A percentile compares a stretch with the other conserved stretches of the same genome.
Conservation (phyloP, 257 asterid species). For the Nicotiana tomentosiformis region DNA sequence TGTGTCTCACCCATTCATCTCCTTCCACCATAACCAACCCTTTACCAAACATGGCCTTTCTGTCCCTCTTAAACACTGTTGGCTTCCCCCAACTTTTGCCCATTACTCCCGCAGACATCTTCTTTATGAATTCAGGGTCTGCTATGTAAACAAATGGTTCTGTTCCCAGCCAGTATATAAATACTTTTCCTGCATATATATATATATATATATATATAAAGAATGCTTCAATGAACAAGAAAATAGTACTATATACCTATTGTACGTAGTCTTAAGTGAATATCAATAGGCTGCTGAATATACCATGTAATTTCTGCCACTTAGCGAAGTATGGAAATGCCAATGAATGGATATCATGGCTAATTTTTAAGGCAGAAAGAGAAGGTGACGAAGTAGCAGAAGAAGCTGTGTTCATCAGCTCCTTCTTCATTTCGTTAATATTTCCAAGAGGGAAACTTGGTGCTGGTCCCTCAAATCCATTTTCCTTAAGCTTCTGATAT, state of each 20-base stretch:
- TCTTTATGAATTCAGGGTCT: conserved; percentile 66
- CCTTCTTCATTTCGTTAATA: conserved; percentile 41
- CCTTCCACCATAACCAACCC: conserved; percentile 88
- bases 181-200: conserved; percentile 55
- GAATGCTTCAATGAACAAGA: too few species aligned
- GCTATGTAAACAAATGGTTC: conserved; percentile 87
- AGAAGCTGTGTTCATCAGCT: not conserved
- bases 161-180: conserved; percentile 78
- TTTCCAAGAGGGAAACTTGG: conserved; percentile 55
- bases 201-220: too few species aligned
- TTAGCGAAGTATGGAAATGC: conserved; percentile 63
- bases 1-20: conserved; percentile 87
- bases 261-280: not conserved
- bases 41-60: conserved; percentile 85
- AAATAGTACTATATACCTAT: too few species aligned
- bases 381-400: conserved; percentile 3
- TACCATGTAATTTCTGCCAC: conserved; percentile 79
- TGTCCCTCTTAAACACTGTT: conserved; percentile 62
- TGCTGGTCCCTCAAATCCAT: too few species aligned
- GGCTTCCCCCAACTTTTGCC: conserved; percentile 95
- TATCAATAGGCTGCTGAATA: not conserved
- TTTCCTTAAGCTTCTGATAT: too few species aligned
- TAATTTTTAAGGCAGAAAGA: conserved; percentile 5
- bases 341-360: conserved; percentile 60
- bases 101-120: conserved; percentile 49